Conservation (phyloP, 2,329 filamentous ascomycete species). For the Beauveria sp. region DNA sequence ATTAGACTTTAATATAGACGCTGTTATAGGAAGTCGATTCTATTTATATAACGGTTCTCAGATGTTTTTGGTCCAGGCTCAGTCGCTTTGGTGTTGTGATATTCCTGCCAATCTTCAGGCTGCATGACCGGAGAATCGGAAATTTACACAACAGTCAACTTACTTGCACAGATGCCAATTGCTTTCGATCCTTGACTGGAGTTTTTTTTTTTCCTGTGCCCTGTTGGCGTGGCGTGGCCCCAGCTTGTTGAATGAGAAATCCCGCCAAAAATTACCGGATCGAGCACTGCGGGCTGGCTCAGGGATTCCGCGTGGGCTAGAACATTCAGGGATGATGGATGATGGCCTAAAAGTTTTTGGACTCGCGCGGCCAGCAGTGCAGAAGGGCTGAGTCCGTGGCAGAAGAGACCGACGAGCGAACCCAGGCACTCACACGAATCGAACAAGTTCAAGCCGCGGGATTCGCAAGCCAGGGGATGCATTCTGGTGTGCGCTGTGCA, state of each 20-base stretch:
- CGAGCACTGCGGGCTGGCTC: background rate
- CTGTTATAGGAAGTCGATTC: too few relatives aligned
- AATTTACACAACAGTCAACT: background rate
- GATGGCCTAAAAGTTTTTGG: background rate
- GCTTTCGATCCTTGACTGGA: background rate
- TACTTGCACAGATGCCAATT: background rate
- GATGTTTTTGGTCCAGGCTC: too few relatives aligned
- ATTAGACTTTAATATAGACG: too few relatives aligned
- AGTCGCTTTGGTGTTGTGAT: background rate
- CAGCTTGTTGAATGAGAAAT: background rate
- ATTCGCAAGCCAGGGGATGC: background rate
- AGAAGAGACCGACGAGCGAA: background rate
- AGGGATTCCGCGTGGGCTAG: background rate
- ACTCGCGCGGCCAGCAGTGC: conserved; percentile 1
- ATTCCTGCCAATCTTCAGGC: background rate
- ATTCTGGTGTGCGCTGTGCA: too few relatives aligned
- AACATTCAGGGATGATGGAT: background rate
- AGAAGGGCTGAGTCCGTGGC: background rate
- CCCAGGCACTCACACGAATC: background rate
- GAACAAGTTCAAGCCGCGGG: background rate
- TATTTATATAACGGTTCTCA: too few relatives aligned
- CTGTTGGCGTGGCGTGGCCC: background rate
- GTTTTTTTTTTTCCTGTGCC: background rate
- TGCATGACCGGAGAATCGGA: conserved; percentile 5
- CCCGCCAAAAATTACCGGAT: conserved; percentile 11